Conservation (phyloP, 495 filamentous ascomycete genomes). For the Pyrenula massariospora region DNA sequence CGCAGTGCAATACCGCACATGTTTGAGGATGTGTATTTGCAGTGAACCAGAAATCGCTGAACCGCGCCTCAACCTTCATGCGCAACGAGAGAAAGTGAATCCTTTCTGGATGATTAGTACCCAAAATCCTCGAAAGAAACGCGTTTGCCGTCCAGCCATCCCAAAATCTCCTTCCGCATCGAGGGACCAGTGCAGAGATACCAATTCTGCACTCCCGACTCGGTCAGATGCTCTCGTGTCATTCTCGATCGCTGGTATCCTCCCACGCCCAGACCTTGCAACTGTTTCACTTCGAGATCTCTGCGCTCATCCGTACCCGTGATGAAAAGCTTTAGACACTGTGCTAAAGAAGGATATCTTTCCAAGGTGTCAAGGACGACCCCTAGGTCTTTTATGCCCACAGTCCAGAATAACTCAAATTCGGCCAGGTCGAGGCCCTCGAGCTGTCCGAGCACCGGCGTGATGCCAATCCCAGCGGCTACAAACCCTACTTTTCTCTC, state of each 20-base stretch:
- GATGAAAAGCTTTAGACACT: slow-evolving; percentile 43
- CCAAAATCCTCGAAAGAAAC: slow-evolving; percentile 61
- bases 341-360: slow-evolving; percentile 34
- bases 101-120: slow-evolving; percentile 45
- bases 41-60: too few relatives aligned
- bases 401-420: slow-evolving; percentile 53
- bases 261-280: slow-evolving; percentile 3
- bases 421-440: slow-evolving; percentile 24
- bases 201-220: slow-evolving; percentile 35
- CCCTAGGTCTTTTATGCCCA: slow-evolving; percentile 46
- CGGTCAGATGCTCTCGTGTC: slow-evolving; percentile 34
- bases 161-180: slow-evolving; percentile 42
- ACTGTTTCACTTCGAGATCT: slow-evolving; percentile 14
- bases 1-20: too few relatives aligned
- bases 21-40: too few relatives aligned
- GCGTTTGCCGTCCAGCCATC: slow-evolving; percentile 52
- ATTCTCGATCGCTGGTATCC: slow-evolving; percentile 36
- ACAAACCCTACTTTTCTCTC: slow-evolving; percentile 37
- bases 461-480: slow-evolving; percentile 72
- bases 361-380: slow-evolving; percentile 49
- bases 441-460: slow-evolving; percentile 54
- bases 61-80: too few relatives aligned
- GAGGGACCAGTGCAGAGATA: slow-evolving; percentile 53
- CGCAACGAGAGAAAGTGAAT: too few relatives aligned
- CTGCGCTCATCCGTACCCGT: slow-evolving; percentile 30